phyloP scores from a whole-genome alignment of 2,329 filamentous ascomycete genomes.

The Pseudogymnoascus sp. region DNA sequence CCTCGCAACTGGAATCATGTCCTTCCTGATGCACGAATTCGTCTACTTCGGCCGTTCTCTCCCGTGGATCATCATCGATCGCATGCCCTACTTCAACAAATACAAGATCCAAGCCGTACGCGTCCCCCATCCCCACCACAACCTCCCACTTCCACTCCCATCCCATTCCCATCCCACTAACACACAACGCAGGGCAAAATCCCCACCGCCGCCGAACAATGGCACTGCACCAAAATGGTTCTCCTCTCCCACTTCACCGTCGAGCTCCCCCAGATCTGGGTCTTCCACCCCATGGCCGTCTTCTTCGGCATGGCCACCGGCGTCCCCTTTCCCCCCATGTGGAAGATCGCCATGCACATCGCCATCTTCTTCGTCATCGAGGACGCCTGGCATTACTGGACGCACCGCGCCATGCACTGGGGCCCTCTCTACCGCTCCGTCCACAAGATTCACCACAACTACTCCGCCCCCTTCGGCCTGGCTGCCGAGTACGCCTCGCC shows the following conservation, averaged over 20 bases:
- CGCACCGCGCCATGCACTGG: slow-evolving; percentile 86
- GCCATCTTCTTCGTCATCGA: slow-evolving; percentile 91
- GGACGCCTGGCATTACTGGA: slow-evolving; percentile 98
- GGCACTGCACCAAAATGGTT: slow-evolving; percentile 86
- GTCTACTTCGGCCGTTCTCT: slow-evolving; percentile 87
- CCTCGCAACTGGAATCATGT: slow-evolving; percentile 94
- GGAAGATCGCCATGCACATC: slow-evolving; percentile 87
- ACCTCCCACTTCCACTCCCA: too few relatives aligned
- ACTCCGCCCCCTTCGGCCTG: slow-evolving; percentile 92
- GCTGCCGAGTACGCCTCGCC: slow-evolving; percentile 97
- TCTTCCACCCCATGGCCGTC: slow-evolving; percentile 95
- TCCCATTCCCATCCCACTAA: slow-evolving; percentile 26
- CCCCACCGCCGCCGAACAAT: slow-evolving; percentile 87
- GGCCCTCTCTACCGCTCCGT: slow-evolving; percentile 91
- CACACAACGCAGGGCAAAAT: slow-evolving; percentile 48
- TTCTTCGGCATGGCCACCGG: slow-evolving; percentile 82
- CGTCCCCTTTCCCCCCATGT: slow-evolving; percentile 78
- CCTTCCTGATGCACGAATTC: slow-evolving; percentile 86
- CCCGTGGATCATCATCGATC: slow-evolving; percentile 89
- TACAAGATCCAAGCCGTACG: slow-evolving; percentile 89
- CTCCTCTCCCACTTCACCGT: slow-evolving; percentile 95
- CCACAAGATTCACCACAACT: slow-evolving; percentile 99
- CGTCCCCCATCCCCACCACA: neutral
- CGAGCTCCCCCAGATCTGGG: slow-evolving; percentile 96
- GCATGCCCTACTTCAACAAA: slow-evolving; percentile 76